Conservation (phyloP, 2,329 filamentous ascomycete species). For the Nemania diffusa region DNA sequence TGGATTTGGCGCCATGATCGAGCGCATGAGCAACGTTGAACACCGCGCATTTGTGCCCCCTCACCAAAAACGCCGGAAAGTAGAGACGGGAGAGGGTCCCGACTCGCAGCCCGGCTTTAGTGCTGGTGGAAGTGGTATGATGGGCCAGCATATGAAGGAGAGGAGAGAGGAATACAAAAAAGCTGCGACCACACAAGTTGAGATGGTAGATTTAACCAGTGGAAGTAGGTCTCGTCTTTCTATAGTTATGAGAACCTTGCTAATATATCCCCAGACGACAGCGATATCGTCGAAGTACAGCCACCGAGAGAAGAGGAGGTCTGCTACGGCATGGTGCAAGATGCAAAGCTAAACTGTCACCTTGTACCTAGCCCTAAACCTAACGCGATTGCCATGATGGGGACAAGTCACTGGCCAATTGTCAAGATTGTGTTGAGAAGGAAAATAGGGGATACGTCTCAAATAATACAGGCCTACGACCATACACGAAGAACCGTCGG, state of each 20-base stretch:
- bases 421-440: slow-evolving; percentile 78
- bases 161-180: slow-evolving; percentile 58
- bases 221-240: slow-evolving; percentile 54
- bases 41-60: slow-evolving; percentile 65
- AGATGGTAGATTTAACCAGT: slow-evolving; percentile 69
- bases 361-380: slow-evolving; percentile 76
- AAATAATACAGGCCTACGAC: slow-evolving; percentile 78
- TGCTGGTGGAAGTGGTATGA: slow-evolving; percentile 63
- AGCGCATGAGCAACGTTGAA: slow-evolving; percentile 79
- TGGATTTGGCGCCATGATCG: slow-evolving; percentile 72
- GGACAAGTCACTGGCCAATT: slow-evolving; percentile 72
- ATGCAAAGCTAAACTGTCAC: slow-evolving; percentile 72
- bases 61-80: slow-evolving; percentile 74
- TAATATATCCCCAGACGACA: slow-evolving; percentile 52
- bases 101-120: slow-evolving; percentile 56
- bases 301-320: slow-evolving; percentile 76
- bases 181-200: slow-evolving; percentile 45
- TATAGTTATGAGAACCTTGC: slow-evolving; percentile 5
- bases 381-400: slow-evolving; percentile 66
- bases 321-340: slow-evolving; percentile 82
- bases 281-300: slow-evolving; percentile 66
- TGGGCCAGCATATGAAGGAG: slow-evolving; percentile 75
- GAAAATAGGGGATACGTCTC: slow-evolving; percentile 62
- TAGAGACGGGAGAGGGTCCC: slow-evolving; percentile 58
- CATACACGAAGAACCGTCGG: slow-evolving; percentile 78